Base-by-base conservation (phyloP, 2,329 filamentous ascomycete species). In the Hortaea sp. region DNA sequence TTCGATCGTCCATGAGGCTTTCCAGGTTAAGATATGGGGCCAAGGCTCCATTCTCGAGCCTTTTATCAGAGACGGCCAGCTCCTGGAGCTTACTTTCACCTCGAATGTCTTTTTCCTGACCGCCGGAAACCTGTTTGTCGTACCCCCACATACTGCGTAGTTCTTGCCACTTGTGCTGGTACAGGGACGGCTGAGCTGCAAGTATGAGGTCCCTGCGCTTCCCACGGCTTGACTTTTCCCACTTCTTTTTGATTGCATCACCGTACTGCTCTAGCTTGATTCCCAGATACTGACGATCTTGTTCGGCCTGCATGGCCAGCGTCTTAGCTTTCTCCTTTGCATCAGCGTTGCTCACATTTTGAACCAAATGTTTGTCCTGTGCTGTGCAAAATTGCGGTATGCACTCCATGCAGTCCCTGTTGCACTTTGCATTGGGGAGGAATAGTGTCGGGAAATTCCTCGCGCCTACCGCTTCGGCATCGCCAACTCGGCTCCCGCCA, bases 11-110 rank as follows among this genome's bases (percentile, higher is more conserved):
- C 20, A 45, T 44, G 3, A 57, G 20, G 9, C 40, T 48, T 5
- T 48, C 44, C 0, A 47, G 4, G 42, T 49, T 45, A 3, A 57
- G 47, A 13, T 52, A 53, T 5, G 55, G 49, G 7, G 52, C 6
- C 27, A 53, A 31, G 9, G 9, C 9, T 12, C 9, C 9, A 12
- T 35, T 35, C 32, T 35, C n/a, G 9, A 35, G 32, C 20, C 29
- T 45, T 47, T 13, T 29, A 32, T 5, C 28, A n/a, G n/a, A n/a
- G n/a, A n/a, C n/a, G n/a, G n/a, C n/a, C n/a, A n/a, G n/a, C n/a
- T n/a, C n/a, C n/a, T n/a, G n/a, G n/a, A n/a, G n/a, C n/a, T n/a
- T n/a, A n/a, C n/a, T n/a, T n/a, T n/a, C n/a, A n/a, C n/a, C n/a
- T n/a, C n/a, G n/a, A n/a, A n/a, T n/a, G n/a, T n/a, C 27, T 29